Evolutionary conservation across 2,329 filamentous ascomycete species (phyloP).

Genomic region (Fusarium bulbicola): DNA sequence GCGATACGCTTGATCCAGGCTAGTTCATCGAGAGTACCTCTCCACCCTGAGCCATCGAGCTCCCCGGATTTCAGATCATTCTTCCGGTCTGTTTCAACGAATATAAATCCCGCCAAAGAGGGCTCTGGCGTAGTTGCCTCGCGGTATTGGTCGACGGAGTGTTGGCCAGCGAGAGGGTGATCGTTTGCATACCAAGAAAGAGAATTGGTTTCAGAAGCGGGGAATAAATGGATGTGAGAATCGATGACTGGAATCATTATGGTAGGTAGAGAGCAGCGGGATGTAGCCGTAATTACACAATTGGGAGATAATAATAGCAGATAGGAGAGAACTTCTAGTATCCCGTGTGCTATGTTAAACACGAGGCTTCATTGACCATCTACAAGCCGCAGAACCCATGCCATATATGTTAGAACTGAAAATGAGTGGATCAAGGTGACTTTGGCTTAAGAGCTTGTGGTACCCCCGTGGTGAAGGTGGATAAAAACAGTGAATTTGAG

Average conservation of each 20-base stretch:
- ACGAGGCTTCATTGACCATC: neutral
- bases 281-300: rapidly evolving
- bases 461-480: no score
- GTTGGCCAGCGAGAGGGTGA: neutral
- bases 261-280: neutral
- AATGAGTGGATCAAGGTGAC: no score
- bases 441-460: no score
- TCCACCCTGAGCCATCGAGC: neutral
- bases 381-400: neutral
- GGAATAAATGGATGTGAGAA: neutral
- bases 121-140: rapidly evolving
- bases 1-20: neutral
- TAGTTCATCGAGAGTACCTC: neutral
- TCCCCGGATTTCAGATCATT: neutral
- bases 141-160: neutral
- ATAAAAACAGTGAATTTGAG: no score
- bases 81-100: neutral
- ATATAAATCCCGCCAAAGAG: neutral
- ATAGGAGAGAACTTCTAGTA: neutral
- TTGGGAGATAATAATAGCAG: neutral
- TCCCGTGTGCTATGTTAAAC: neutral
- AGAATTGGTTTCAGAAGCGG: neutral
- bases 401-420: neutral
- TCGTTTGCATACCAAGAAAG: neutral
- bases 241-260: neutral